Percentiles rank a stretch among this genome's conserved stretches.
Evolutionary conservation across 2,329 filamentous ascomycete genomes (phyloP).

Genomic region (Cercospora brassicicola): DNA sequence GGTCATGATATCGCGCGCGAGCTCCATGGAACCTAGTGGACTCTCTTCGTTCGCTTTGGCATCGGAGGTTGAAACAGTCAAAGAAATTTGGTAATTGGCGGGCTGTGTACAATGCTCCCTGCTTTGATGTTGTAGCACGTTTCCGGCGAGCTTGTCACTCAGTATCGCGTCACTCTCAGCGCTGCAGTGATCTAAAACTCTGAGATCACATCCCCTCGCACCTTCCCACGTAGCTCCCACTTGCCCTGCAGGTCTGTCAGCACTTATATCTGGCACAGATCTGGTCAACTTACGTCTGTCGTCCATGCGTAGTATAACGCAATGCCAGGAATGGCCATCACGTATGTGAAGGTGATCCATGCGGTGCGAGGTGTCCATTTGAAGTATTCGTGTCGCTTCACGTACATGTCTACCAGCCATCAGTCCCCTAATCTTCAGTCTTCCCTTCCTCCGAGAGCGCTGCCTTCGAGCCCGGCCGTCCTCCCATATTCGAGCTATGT

Average conservation of each 20-base stretch:
- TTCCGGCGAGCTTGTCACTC: background rate
- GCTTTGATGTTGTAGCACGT: background rate
- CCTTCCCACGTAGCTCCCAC: conserved; percentile 81
- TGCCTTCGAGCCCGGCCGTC: background rate
- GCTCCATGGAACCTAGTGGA: background rate
- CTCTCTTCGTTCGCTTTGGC: background rate
- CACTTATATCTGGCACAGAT: background rate
- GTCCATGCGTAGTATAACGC: conserved; percentile 72
- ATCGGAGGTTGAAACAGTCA: background rate
- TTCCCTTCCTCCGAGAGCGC: background rate
- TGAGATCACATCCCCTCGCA: conserved; percentile 76
- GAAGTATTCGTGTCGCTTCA: conserved; percentile 91
- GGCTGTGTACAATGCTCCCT: conserved; percentile 4
- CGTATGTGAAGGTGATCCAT: conserved; percentile 74
- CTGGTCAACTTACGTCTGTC: conserved; percentile 72
- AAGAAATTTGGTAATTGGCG: conserved; percentile 7
- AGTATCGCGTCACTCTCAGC: background rate
- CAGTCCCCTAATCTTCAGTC: conserved; percentile 11
- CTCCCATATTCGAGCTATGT: background rate
- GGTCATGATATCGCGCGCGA: background rate
- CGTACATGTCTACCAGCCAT: conserved; percentile 67
- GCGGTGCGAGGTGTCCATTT: conserved; percentile 85
- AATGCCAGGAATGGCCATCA: conserved; percentile 68
- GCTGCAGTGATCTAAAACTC: conserved; percentile 63
- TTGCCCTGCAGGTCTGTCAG: conserved; percentile 65